These are phyloP conservation scores for Phytophthora colocasiae DNA, from an alignment of 352 stramenopile species.

Conservation along the genomic window DNA sequence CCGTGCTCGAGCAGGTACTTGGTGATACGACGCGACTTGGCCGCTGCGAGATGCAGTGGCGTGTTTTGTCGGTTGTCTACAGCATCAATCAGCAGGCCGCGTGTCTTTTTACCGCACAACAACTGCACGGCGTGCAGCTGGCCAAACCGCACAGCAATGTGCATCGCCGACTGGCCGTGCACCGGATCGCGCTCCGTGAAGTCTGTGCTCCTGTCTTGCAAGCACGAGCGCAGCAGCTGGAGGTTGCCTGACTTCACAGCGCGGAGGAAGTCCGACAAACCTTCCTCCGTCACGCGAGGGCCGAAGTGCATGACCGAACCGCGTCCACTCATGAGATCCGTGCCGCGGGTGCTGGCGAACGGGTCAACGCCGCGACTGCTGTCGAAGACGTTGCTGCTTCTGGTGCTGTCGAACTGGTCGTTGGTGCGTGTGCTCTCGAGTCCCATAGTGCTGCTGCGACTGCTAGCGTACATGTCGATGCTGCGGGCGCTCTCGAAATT, in stretches of 20 bases:
- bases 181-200: constrained; percentile 70
- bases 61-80: constrained; percentile 82
- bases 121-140: constrained; percentile 78
- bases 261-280: constrained; percentile 65
- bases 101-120: constrained; percentile 71
- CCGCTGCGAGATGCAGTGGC: constrained; percentile 76
- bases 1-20: constrained; percentile 84
- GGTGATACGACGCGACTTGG: constrained; percentile 84
- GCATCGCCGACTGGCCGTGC: constrained; percentile 80
- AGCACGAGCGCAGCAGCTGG: constrained; percentile 53
- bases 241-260: constrained; percentile 76
- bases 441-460: constrained; percentile 34
- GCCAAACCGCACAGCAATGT: constrained; percentile 82
- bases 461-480: constrained; percentile 29
- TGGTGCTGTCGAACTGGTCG: constrained; percentile 24
- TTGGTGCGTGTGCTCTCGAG: constrained; percentile 26
- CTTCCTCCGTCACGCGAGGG: constrained; percentile 59
- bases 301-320: constrained; percentile 55
- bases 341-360: constrained; percentile 31
- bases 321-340: constrained; percentile 45
- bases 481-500: constrained; percentile 31
- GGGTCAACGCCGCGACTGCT: constrained; percentile 31
- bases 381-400: constrained; percentile 30
- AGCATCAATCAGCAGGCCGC: constrained; percentile 68
- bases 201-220: constrained; percentile 70